phyloP scores from a whole-genome alignment of 2,329 filamentous ascomycete genomes.

The Amylocarpus encephaloides region DNA sequence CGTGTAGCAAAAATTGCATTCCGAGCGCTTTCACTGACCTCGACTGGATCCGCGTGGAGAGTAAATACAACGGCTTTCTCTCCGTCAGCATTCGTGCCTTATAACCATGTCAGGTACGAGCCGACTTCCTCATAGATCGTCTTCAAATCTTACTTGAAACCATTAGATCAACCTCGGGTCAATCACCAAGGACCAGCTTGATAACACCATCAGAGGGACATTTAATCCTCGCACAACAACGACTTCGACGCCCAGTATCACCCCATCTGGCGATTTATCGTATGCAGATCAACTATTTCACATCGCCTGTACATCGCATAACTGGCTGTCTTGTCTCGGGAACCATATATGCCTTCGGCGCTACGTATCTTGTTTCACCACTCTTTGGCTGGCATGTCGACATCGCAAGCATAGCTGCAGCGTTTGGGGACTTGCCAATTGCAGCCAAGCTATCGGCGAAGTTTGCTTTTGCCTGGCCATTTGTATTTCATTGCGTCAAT shows the following conservation, averaged over 20 bases:
- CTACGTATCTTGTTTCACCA: conserved; percentile 59
- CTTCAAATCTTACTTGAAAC: too few relatives aligned
- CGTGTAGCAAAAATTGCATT: too few relatives aligned
- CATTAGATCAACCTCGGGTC: too few relatives aligned
- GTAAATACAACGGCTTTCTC: too few relatives aligned
- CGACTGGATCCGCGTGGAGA: too few relatives aligned
- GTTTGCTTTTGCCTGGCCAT: neutral
- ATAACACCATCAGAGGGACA: conserved; percentile 36
- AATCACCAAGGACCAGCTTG: conserved; percentile 23
- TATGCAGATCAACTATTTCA: conserved; percentile 64
- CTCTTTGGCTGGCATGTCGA: conserved; percentile 62
- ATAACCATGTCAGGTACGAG: too few relatives aligned
- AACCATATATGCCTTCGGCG: conserved; percentile 59
- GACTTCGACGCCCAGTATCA: conserved; percentile 58
- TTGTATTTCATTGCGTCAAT: neutral
- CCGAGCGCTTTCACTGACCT: too few relatives aligned
- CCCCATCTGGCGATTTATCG: conserved; percentile 67
- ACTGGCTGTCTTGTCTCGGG: conserved; percentile 56
- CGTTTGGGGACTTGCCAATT: conserved; percentile 48
- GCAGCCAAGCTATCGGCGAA: neutral
- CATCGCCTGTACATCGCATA: conserved; percentile 55
- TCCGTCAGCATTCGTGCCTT: too few relatives aligned
- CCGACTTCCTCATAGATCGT: too few relatives aligned
- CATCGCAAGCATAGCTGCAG: conserved; percentile 54
- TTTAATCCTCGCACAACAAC: conserved; percentile 60